These are phyloP conservation scores for Fusarium proliferatum DNA, from an alignment of 2,329 filamentous ascomycete genomes.

Conservation along the genomic window DNA sequence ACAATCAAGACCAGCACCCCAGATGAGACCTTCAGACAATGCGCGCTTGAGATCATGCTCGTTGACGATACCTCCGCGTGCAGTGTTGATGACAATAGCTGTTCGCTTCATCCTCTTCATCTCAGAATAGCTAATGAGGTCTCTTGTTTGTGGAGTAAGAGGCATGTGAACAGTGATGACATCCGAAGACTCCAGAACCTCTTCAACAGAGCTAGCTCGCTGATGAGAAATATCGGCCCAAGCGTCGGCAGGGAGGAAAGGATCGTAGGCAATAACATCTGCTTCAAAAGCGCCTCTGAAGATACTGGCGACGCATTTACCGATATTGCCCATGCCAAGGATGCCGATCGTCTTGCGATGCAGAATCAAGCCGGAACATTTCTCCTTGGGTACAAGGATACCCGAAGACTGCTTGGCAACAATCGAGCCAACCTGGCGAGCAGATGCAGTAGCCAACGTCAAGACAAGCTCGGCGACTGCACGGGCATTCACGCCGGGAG, in stretches of 20 bases:
- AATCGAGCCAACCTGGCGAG: conserved; percentile 49
- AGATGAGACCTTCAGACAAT: conserved; percentile 49
- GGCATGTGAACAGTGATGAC: conserved; percentile 54
- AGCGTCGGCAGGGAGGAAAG: conserved; percentile 46
- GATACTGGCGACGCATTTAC: conserved; percentile 50
- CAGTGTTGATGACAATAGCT: conserved; percentile 55
- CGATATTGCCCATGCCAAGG: conserved; percentile 55
- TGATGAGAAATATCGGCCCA: conserved; percentile 50
- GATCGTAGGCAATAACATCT: conserved; percentile 52
- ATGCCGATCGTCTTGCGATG: conserved; percentile 51
- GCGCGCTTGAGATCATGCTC: conserved; percentile 50
- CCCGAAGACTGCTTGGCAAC: conserved; percentile 46
- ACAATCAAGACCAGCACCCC: conserved; percentile 55
- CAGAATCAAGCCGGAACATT: conserved; percentile 53
- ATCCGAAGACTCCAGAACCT: conserved; percentile 49
- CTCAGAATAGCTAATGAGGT: conserved; percentile 48
- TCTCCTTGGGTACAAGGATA: conserved; percentile 52
- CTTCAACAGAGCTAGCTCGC: conserved; percentile 46
- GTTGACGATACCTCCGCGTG: conserved; percentile 54
- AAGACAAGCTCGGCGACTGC: conserved; percentile 55
- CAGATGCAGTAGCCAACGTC: conserved; percentile 50
- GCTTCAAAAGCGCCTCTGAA: conserved; percentile 52
- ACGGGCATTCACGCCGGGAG: conserved; percentile 57
- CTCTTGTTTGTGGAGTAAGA: conserved; percentile 47
- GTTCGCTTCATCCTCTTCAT: conserved; percentile 52